Percentiles rank a stretch among this genome's conserved stretches.
Evolutionary conservation across 208 protist genomes (phyloP).

Genomic region (Leishmania guyanensis): DNA sequence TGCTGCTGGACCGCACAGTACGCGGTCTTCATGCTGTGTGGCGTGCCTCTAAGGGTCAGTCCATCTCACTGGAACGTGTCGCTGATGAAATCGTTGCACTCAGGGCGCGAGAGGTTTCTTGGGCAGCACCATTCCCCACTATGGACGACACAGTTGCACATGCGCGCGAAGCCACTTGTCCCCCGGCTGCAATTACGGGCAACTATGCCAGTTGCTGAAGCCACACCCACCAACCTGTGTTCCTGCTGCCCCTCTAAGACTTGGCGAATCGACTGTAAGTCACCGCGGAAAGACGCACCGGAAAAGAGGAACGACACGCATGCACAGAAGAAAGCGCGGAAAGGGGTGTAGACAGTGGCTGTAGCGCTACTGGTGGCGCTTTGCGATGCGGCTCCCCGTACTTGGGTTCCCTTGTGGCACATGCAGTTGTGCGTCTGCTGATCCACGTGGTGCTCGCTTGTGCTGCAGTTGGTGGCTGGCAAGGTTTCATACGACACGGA

Average conservation of each 20-base stretch:
- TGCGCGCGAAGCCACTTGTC: neutral
- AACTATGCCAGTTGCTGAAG: neutral
- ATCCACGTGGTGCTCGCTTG: neutral
- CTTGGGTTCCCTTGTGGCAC: neutral
- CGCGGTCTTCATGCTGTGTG: constrained; percentile 46
- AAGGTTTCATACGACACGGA: neutral
- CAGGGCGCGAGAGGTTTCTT: constrained; percentile 51
- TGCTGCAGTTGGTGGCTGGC: neutral
- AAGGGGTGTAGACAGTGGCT: neutral
- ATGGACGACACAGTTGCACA: neutral
- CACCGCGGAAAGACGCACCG: neutral
- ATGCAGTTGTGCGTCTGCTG: neutral
- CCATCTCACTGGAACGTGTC: constrained; percentile 34
- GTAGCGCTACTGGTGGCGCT: neutral
- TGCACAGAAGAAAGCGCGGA: neutral
- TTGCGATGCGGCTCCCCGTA: neutral
- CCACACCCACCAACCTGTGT: neutral
- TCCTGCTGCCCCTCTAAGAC: neutral
- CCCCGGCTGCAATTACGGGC: neutral
- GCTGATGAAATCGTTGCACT: constrained; percentile 43
- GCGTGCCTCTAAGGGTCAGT: constrained; percentile 21
- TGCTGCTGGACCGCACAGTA: constrained; percentile 75
- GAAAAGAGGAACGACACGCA: neutral
- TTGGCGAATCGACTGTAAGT: neutral
- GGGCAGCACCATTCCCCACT: neutral